Evolutionary conservation across 129 eudicot genomes (phyloP), one percentile per base, ranked within the genome.

Genomic region (Heracleum sosnowskyi): DNA sequence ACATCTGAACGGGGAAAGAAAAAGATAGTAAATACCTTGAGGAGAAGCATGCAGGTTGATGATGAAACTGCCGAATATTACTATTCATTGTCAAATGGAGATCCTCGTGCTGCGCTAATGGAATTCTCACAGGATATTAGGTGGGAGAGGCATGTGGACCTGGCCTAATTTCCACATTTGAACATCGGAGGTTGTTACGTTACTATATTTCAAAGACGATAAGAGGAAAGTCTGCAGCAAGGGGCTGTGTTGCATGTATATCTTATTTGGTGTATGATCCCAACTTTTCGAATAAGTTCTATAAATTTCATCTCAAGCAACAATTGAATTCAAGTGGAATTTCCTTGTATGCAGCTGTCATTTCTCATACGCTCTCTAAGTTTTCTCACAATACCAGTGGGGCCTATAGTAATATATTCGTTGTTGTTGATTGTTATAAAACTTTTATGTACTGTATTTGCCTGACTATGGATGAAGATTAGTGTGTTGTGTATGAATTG

Each of bases 41-140:
- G 83, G 81, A 90, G 99, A 83, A 96, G 99, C 90, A 92, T 92
- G 99, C 95, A 90, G 22, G 97, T 89, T 49, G 99, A 96, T 83
- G 99, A 92, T 89, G 96, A 86, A 78, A 96, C 97, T 78, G 99
- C 97, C 35, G 87, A 79, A 44, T 96, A 96, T 85, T 96, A 96
- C 86, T 88, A 90, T 33, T 88, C 99, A 62, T 79, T 96, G 63
- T 92, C 99, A 51, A 78, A 96, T 63, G 97, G 97, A 39, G 94
- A 96, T 74, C 99, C 99, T 57, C 91, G 99, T 70, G 96, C 91
- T 83, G 99, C 99, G 3, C 72, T 96, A 0, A 80, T 89, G 75
- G 91, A 89, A 76, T 96, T 92, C 83, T 92, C 97, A 2, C 88
- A 96, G 76, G 99, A 96, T 85, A 66, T 92, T 41, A 90, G 82